Evolutionary conservation across 2,329 filamentous ascomycete genomes (phyloP).

Genomic region (Phyllosticta citriasiana): DNA sequence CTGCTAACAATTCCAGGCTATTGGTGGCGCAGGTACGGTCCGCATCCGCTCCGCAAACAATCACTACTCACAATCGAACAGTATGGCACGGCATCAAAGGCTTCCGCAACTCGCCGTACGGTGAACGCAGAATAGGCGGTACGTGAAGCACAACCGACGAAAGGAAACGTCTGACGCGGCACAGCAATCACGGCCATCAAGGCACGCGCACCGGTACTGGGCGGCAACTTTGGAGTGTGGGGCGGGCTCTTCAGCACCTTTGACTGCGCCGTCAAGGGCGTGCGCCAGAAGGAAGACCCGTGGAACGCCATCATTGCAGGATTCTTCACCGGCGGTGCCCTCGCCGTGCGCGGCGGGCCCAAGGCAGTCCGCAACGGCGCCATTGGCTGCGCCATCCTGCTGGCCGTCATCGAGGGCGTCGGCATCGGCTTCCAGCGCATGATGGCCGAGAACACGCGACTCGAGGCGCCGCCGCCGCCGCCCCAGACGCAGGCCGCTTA

Average conservation of each 20-base stretch:
- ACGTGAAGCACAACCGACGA: constrained; percentile 11
- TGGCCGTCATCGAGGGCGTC: constrained; percentile 95
- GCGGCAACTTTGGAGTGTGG: constrained; percentile 98
- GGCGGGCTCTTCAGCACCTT: constrained; percentile 92
- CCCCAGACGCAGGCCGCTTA: constrained; percentile 17
- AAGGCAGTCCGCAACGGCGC: constrained; percentile 90
- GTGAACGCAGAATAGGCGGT: constrained; percentile 85
- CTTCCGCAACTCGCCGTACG: constrained; percentile 55
- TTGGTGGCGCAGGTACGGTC: constrained; percentile 28
- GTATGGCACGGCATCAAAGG: constrained; percentile 98
- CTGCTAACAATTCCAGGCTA: constrained; percentile 20
- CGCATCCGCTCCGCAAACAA: constrained; percentile 6
- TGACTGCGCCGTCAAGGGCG: constrained; percentile 91
- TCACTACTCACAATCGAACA: constrained; percentile 60
- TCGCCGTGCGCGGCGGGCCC: constrained; percentile 84
- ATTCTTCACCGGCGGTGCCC: constrained; percentile 87
- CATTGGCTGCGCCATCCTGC: constrained; percentile 87
- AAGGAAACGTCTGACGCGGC: background rate
- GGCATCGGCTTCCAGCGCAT: constrained; percentile 92
- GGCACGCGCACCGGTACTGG: constrained; percentile 87
- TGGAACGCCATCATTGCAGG: constrained; percentile 97
- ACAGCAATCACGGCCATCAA: constrained; percentile 85
- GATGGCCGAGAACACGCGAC: constrained; percentile 79
- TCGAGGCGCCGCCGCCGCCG: constrained; percentile 50
- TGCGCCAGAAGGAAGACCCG: constrained; percentile 88